Percentiles rank a stretch among this genome's conserved stretches.
Evolutionary conservation across 1,139 yeast genomes (phyloP).

Genomic region (Pneumocystis murina): DNA sequence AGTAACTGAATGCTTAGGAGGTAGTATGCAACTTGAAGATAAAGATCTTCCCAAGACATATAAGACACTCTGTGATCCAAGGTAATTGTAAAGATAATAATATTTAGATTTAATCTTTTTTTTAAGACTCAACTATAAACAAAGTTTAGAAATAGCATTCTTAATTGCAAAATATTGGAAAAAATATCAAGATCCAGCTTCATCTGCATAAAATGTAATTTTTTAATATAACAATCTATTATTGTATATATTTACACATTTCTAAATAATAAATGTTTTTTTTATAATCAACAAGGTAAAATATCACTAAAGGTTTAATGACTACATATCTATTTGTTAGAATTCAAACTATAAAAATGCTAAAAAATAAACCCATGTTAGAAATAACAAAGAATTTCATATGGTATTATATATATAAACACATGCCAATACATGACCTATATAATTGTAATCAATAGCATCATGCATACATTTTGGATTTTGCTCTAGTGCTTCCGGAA

Average conservation of each 20-base stretch:
- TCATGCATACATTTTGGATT: constrained; percentile 10
- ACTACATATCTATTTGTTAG: background rate
- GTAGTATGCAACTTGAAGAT: constrained; percentile 28
- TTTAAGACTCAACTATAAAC: constrained; percentile 22
- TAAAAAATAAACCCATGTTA: background rate
- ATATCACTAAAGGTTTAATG: background rate
- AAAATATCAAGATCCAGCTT: background rate
- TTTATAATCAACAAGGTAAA: no score
- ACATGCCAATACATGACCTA: background rate
- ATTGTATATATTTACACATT: no score
- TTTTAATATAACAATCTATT: no score
- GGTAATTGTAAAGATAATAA: constrained; percentile 12
- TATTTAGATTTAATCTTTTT: background rate
- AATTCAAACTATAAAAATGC: background rate
- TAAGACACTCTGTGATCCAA: constrained; percentile 33
- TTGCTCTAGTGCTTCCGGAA: constrained; percentile 17
- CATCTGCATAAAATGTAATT: background rate
- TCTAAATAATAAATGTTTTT: no score
- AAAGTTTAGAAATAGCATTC: constrained; percentile 30
- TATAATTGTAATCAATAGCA: background rate
- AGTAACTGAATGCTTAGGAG: constrained; percentile 34
- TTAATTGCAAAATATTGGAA: constrained; percentile 24
- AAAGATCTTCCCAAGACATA: constrained; percentile 29
- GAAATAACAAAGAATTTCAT: constrained; percentile 2
- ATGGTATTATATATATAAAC: background rate